Evolutionary conservation across 129 eudicot species (phyloP), one percentile per base, ranked within the genome.

Genomic region (Chrysanthemum seticuspe): DNA sequence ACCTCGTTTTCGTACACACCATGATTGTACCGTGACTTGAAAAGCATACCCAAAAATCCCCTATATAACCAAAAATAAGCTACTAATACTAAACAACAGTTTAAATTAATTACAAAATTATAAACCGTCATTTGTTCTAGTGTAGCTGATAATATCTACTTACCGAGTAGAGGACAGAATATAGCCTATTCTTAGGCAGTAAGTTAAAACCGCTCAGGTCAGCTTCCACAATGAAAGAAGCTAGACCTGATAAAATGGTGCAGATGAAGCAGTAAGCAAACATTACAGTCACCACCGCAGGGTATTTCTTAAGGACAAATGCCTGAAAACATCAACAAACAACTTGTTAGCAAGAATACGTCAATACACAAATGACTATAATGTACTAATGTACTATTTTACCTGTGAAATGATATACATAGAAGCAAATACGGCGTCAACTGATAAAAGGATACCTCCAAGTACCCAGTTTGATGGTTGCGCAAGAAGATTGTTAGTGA

Each of bases 31-130:
- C 2, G 92, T 71, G 4, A 92, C 91, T 72, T 85, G 92, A 75
- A 92, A 84, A 59, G 87, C 91, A 68, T 91, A 84, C 13, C 98
- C 98, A 54, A 92, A 87, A 23, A 92, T 60, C 64, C 91, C 98
- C 98, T 89, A 60, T 25, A 78, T 40, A 21, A 63, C 48, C 18
- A 75, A 29, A 74, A 31, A 14, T 14, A 36, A 23, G 29, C 15
- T 68, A 61, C 49, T 18, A 27, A 27, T 23, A 10, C 25, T 47
- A 9, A 60, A 13, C 31, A n/a, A 23, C 29, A 73, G 44, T 12
- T 49, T 6, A 31, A 31, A 31, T 56, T 44, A 21, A 25, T 13
- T 25, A 68, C 1, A 62, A n/a, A 27, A 7, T 4, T 14, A 9
- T 48, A 7, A 47, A 29, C 70, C 62, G 31, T 31, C 36, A 29